Evolutionary conservation across 2,329 filamentous ascomycete genomes (phyloP).

Genomic region (Ampelomyces quisqualis): DNA sequence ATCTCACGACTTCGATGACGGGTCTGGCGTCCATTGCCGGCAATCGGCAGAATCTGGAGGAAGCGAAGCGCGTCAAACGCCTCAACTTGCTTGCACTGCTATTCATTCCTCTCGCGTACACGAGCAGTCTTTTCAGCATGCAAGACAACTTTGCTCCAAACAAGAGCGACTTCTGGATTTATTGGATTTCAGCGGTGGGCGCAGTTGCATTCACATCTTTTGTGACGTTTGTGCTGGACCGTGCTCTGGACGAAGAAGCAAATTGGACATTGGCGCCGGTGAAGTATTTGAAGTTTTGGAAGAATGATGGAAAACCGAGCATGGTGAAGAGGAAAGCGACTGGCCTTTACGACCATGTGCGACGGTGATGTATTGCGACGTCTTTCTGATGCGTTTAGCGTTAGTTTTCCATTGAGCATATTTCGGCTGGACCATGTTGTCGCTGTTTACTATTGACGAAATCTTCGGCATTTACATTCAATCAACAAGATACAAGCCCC

Average conservation of each 20-base stretch:
- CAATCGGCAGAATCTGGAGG: constrained; percentile 38
- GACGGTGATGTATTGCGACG: too few species aligned
- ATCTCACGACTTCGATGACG: constrained; percentile 39
- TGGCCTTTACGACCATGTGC: constrained; percentile 12
- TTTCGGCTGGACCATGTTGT: too few species aligned
- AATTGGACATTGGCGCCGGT: constrained; percentile 24
- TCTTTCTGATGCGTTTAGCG: too few species aligned
- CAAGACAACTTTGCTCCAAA: constrained; percentile 34
- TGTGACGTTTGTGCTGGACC: constrained; percentile 29
- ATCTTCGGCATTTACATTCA: too few species aligned
- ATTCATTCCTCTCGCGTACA: constrained; percentile 41
- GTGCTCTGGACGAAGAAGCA: constrained; percentile 32
- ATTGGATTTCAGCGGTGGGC: constrained; percentile 29
- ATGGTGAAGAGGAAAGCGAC: constrained; percentile 12
- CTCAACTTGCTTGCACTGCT: constrained; percentile 36
- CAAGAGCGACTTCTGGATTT: constrained; percentile 26
- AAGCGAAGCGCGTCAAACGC: constrained; percentile 39
- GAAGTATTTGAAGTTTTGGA: constrained; percentile 18
- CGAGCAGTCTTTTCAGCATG: constrained; percentile 38
- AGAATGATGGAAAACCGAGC: background rate
- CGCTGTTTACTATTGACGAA: too few species aligned
- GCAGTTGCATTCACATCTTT: constrained; percentile 27
- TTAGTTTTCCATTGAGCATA: too few species aligned
- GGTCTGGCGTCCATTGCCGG: constrained; percentile 38
- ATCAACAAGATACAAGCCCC: background rate